Percentiles rank a stretch among this genome's conserved stretches.
These are phyloP conservation scores for Aechmea fasciata DNA, from an alignment of 176 grass and related monocot species.

Conservation along the genomic window DNA sequence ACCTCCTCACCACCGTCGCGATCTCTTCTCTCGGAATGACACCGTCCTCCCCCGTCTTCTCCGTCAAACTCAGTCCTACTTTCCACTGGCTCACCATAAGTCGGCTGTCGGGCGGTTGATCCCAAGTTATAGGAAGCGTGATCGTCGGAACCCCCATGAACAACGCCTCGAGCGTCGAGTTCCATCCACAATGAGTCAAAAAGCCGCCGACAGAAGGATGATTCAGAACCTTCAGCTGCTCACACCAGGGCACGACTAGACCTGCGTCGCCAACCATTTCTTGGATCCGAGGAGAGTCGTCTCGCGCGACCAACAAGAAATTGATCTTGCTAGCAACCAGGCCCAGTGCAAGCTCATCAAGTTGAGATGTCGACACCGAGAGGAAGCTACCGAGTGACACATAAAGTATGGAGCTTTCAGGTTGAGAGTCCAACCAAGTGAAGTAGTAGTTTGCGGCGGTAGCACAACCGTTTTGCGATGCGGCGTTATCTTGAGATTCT, in stretches of 20 bases:
- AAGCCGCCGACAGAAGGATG: constrained; percentile 42
- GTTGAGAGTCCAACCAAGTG: constrained; percentile 30
- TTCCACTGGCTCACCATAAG: constrained; percentile 37
- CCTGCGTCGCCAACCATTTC: constrained; percentile 15
- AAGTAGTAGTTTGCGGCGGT: constrained; percentile 21
- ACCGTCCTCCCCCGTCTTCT: constrained; percentile 19
- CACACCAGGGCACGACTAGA: constrained; percentile 35
- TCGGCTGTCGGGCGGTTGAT: constrained; percentile 27
- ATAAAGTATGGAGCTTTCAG: constrained; percentile 22
- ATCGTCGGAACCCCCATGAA: constrained; percentile 37
- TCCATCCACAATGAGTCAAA: constrained; percentile 50
- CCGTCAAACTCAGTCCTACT: constrained; percentile 34
- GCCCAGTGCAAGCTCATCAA: constrained; percentile 37
- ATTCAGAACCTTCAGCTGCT: constrained; percentile 35
- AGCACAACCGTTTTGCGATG: background rate
- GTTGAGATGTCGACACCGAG: constrained; percentile 29
- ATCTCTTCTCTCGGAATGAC: constrained; percentile 37
- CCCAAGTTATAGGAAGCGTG: constrained; percentile 31
- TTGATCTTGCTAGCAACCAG: constrained; percentile 12
- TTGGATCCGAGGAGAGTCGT: constrained; percentile 17
- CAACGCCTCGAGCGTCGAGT: constrained; percentile 37
- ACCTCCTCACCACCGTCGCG: constrained; percentile 13
- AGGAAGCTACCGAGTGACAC: constrained; percentile 49
- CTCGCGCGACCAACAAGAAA: constrained; percentile 35
- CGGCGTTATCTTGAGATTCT: background rate